phyloP scores from a whole-genome alignment of 306 rosid species.

The Lathyrus tuberosus region DNA sequence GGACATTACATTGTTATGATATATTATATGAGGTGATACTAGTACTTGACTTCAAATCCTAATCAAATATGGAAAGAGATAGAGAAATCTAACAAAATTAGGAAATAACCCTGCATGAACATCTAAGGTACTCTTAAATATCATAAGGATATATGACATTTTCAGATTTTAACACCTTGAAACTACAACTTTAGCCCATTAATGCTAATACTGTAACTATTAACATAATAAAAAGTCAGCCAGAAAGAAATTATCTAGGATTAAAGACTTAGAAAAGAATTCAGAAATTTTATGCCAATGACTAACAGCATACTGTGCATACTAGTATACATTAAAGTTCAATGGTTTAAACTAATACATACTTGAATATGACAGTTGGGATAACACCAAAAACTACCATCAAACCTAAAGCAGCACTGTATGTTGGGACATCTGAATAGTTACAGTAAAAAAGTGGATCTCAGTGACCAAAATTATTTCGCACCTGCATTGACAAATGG shows the following conservation, averaged over 20 bases:
- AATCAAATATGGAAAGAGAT: conserved; percentile 13
- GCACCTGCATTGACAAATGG: conserved; percentile 87
- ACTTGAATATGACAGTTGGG: conserved; percentile 83
- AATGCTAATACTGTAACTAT: conserved; percentile 11
- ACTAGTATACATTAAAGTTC: conserved; percentile 23
- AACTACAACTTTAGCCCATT: conserved; percentile 21
- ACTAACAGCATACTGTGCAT: conserved; percentile 5
- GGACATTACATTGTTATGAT: conserved; percentile 20
- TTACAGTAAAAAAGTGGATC: background rate
- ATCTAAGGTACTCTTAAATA: conserved; percentile 9
- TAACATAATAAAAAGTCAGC: conserved; percentile 10
- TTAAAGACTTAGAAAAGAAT: conserved; percentile 10
- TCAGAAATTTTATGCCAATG: background rate
- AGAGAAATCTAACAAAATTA: conserved; percentile 19
- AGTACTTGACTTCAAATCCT: conserved; percentile 11
- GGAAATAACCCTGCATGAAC: conserved; percentile 8
- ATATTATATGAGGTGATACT: background rate
- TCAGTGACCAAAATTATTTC: conserved; percentile 6
- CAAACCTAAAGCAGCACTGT: conserved; percentile 51
- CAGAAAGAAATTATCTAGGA: conserved; percentile 7
- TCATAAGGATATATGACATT: conserved; percentile 5
- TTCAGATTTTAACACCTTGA: conserved; percentile 3
- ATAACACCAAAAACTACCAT: conserved; percentile 76
- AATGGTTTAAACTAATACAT: conserved; percentile 43
- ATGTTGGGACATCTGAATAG: conserved; percentile 70